Evolutionary conservation across 2,329 filamentous ascomycete species (phyloP).

Genomic region (Cucurbitaria berberidis): DNA sequence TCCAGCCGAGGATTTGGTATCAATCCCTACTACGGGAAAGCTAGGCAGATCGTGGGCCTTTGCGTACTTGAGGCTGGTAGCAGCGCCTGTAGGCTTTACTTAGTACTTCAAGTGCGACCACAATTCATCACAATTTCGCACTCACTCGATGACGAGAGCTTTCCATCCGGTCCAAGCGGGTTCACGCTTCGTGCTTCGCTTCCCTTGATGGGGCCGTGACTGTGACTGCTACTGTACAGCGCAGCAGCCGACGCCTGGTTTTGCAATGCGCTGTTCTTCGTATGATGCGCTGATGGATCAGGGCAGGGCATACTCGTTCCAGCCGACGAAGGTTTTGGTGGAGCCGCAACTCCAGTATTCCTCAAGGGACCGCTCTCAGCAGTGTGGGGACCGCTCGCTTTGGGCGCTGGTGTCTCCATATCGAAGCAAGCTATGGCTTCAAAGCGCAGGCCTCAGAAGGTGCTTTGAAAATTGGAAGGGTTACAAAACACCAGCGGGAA

Average conservation of each 20-base stretch:
- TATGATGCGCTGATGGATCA: constrained; percentile 53
- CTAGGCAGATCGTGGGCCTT: constrained; percentile 75
- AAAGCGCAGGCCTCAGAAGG: background rate
- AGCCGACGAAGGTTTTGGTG: constrained; percentile 21
- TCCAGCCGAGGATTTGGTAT: constrained; percentile 66
- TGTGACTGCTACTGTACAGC: constrained; percentile 59
- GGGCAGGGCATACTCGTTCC: constrained; percentile 42
- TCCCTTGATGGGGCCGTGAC: constrained; percentile 27
- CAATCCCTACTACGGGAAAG: constrained; percentile 71
- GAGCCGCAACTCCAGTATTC: constrained; percentile 26
- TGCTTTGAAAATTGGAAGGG: background rate
- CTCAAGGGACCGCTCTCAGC: constrained; percentile 28
- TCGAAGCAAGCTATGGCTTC: background rate
- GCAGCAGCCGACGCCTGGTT: constrained; percentile 66
- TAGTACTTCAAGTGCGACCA: constrained; percentile 5
- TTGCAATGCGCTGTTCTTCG: constrained; percentile 48
- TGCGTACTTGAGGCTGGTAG: constrained; percentile 72
- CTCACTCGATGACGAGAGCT: constrained; percentile 64
- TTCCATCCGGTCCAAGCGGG: constrained; percentile 59
- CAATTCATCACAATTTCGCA: constrained; percentile 7
- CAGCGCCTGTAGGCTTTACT: constrained; percentile 57
- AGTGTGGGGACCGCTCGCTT: constrained; percentile 28
- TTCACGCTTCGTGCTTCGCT: constrained; percentile 27
- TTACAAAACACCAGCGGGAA: constrained; percentile 2
- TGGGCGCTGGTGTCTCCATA: constrained; percentile 38